Evolutionary conservation across 768 basidiomycete species (phyloP).

Genomic region (Daedaleopsis sinensis): DNA sequence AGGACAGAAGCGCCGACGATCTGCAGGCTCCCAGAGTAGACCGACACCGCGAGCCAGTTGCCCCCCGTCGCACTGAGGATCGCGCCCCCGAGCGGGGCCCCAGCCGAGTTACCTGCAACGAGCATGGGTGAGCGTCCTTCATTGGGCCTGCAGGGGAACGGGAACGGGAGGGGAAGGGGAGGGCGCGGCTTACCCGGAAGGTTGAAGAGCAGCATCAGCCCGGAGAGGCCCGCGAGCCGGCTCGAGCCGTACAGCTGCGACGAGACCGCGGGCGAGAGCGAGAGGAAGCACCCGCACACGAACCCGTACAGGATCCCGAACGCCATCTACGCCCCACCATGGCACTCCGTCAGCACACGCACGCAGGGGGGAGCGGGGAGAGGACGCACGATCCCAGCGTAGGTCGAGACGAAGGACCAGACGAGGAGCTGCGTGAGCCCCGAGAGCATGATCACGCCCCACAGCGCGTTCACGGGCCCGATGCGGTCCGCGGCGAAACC

Average conservation of each 20-base stretch:
- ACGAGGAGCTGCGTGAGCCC: conserved; percentile 25
- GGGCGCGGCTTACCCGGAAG: conserved; percentile 17
- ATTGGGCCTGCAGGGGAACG: not conserved
- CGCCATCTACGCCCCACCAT: conserved; percentile 24
- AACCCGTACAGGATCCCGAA: conserved; percentile 39
- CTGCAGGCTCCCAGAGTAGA: conserved; percentile 28
- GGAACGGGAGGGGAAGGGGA: not conserved
- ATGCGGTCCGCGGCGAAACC: conserved; percentile 24
- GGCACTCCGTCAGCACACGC: not conserved
- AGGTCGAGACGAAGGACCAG: conserved; percentile 25
- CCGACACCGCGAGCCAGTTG: conserved; percentile 26
- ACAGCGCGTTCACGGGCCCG: conserved; percentile 25
- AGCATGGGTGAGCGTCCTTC: not conserved
- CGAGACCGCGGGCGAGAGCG: conserved; percentile 37
- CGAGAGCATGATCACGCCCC: conserved; percentile 21
- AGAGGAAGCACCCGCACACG: conserved; percentile 41
- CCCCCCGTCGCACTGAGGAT: conserved; percentile 20
- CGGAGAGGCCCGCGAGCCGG: conserved; percentile 26
- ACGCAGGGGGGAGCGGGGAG: not conserved
- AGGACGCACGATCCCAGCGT: conserved; percentile 26
- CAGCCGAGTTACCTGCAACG: conserved; percentile 21
- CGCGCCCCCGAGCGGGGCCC: conserved; percentile 26
- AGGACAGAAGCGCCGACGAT: conserved; percentile 21
- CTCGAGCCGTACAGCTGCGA: conserved; percentile 26
- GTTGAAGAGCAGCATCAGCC: conserved; percentile 24